Evolutionary conservation across 202 grass and related monocot species (phyloP), one percentile per base, ranked within the genome.

Genomic region (Cymbopogon flexuosus): DNA sequence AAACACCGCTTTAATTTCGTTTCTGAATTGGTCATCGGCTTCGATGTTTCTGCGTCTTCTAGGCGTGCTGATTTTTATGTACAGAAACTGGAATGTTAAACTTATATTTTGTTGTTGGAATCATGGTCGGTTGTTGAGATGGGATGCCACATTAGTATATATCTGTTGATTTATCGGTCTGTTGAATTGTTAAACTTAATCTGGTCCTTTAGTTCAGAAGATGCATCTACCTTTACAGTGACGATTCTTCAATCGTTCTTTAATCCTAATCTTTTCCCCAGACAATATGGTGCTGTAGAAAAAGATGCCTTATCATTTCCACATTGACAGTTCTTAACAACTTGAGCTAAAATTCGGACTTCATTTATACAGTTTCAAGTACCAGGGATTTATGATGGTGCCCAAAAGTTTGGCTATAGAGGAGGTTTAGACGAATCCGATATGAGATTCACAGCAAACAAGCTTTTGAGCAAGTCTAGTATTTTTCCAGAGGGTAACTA

Each of bases 371-470:
- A 99, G 92, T 88, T 88, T 83, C 83, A 92, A 79, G 85, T 88
- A 58, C 82, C 85, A 35, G 92, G 84, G 31, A 77, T 93, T 51
- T 93, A 91, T 79, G 91, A 93, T 84, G 89, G 72, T 73, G 72
- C 82, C 56, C 81, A 88, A 75, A 77, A 84, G 41, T 88, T 89
- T 76, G 57, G 82, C 67, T 96, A 81, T 49, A 88, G 86, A 70
- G 89, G 80, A 84, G 81, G 62, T 62, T 58, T 93, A 68, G 87
- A 87, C 62, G 80, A 96, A 80, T 73, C 80, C 43, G 87, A 99
- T 71, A 42, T 79, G 13, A 88, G 60, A 77, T 99, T 91, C 31
- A 58, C 77, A 27, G 39, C 81, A 41, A 84, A 81, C 51, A 95
- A 88, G 51, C 69, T 82, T 35, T 81, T 87, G 45, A 84, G 79